Base-by-base conservation (phyloP, 2,329 filamentous ascomycete genomes). In the Scleromitrula shiraiana region DNA sequence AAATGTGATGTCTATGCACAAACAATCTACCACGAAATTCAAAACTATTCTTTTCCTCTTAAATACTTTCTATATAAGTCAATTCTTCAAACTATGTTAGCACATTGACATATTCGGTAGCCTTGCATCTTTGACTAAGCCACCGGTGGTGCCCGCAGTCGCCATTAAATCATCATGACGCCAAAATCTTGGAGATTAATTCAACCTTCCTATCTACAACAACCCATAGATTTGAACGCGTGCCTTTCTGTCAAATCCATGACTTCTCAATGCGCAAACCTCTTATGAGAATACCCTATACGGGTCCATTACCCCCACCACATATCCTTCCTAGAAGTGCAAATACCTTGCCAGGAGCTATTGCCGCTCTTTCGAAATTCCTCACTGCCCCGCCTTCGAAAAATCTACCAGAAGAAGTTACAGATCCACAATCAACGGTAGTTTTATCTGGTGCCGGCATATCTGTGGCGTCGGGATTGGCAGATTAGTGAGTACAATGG, bases 261-360 rank as follows among this genome's bases (percentile, higher is more conserved):
- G 36, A 40, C 23, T 24, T 33, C 33, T 50, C 55, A 59, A 83
- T 85, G 80, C 76, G 75, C 67, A 84, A 78, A 67, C 77, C 83
- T 59, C 77, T 88, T 50, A 83, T 95, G 70, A 83, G 89, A 57
- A 94, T 97, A 60, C 91, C 91, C 50, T 97, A 91, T 65, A 95
- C 88, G 62, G 82, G 86, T 56, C 82, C 86, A 35, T 76, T 96
- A 47, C 81, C 90, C 20, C 71, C 82, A 22, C 85, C 90, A 3
- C 77, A 75, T 44, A 82, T 93, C 63, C 75, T 88, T 51, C 93
- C 93, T 4, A 67, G 74, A 40, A 80, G 77, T 52, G 90, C 91
- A 41, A 74, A 72, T 39, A 84, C 85, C 2, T 64, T 85, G 32
- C 65, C 76, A 5, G 87, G 86, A 22, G 90, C 90, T 46, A 75